phyloP scores from a whole-genome alignment of 108 stramenopile species.

The Skeletonema menzelii region DNA sequence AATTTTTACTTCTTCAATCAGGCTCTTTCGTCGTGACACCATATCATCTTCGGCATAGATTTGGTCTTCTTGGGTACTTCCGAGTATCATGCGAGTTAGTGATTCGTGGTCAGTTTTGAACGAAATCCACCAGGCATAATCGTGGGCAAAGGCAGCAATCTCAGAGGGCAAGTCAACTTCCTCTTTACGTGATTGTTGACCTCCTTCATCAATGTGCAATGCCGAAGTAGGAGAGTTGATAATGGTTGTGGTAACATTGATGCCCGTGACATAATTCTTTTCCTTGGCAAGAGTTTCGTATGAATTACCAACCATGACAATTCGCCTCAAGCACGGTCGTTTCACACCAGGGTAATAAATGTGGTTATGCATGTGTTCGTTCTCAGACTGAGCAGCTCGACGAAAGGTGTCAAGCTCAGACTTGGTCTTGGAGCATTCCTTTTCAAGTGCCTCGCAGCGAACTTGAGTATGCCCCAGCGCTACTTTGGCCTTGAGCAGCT shows the following conservation, averaged over 20 bases:
- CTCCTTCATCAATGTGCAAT: slow-evolving; percentile 19
- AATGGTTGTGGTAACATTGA: slow-evolving; percentile 37
- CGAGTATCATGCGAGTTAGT: slow-evolving; percentile 42
- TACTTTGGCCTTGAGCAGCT: slow-evolving; percentile 41
- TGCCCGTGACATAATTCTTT: slow-evolving; percentile 50
- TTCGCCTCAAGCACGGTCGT: slow-evolving; percentile 32
- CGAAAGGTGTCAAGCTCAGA: slow-evolving; percentile 30
- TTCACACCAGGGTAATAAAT: slow-evolving; percentile 35
- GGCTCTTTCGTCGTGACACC: slow-evolving; percentile 22
- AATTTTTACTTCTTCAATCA: slow-evolving; percentile 35
- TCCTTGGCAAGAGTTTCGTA: slow-evolving; percentile 48
- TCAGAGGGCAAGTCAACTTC: slow-evolving; percentile 43
- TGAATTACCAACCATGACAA: slow-evolving; percentile 44
- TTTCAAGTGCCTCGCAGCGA: slow-evolving; percentile 31
- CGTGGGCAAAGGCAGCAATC: slow-evolving; percentile 50
- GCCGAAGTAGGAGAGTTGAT: background rate
- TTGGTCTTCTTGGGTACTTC: slow-evolving; percentile 47
- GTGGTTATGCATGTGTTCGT: slow-evolving; percentile 14
- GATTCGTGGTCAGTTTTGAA: slow-evolving; percentile 52
- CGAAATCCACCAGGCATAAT: slow-evolving; percentile 49
- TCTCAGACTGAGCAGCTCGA: slow-evolving; percentile 31
- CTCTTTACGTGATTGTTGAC: slow-evolving; percentile 12
- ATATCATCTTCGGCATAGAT: slow-evolving; percentile 54
- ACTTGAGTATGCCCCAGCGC: slow-evolving; percentile 39
- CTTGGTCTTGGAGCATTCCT: slow-evolving; percentile 26